Conservation (phyloP, 2,329 filamentous ascomycete species). For the Microdochium trichocladiopsis region DNA sequence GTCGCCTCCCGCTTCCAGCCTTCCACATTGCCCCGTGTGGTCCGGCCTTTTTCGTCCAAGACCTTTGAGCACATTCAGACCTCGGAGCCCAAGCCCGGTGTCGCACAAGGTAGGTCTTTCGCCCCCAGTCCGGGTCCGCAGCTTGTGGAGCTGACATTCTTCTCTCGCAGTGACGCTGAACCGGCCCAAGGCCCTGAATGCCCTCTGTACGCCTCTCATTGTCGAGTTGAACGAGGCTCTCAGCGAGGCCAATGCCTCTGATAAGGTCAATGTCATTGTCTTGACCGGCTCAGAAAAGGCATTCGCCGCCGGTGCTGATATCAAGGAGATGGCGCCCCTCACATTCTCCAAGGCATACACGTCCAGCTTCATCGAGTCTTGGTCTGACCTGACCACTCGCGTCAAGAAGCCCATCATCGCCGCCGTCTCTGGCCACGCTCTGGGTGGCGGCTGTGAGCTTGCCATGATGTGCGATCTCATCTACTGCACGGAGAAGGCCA, state of each 20-base stretch:
- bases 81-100: conserved; percentile 77
- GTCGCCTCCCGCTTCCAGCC: conserved; percentile 53
- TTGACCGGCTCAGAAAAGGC: conserved; percentile 85
- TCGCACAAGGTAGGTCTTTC: conserved; percentile 66
- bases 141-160: not conserved
- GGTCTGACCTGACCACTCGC: conserved; percentile 76
- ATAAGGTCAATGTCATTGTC: conserved; percentile 67
- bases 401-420: conserved; percentile 93
- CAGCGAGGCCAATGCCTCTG: conserved; percentile 59
- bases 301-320: conserved; percentile 94
- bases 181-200: conserved; percentile 92
- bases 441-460: conserved; percentile 93
- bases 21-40: conserved; percentile 47
- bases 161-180: conserved; percentile 70
- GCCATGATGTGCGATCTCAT: conserved; percentile 97
- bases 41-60: conserved; percentile 44
- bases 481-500: conserved; percentile 79
- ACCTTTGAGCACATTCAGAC: conserved; percentile 77
- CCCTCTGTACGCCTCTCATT: conserved; percentile 85
- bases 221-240: conserved; percentile 80
- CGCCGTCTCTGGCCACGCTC: conserved; percentile 88
- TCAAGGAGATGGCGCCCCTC: conserved; percentile 96
- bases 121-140: not conserved
- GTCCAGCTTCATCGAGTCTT: conserved; percentile 87
- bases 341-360: conserved; percentile 85